phyloP scores from a whole-genome alignment of 148 eudicot species.

The Fagopyrum esculentum region DNA sequence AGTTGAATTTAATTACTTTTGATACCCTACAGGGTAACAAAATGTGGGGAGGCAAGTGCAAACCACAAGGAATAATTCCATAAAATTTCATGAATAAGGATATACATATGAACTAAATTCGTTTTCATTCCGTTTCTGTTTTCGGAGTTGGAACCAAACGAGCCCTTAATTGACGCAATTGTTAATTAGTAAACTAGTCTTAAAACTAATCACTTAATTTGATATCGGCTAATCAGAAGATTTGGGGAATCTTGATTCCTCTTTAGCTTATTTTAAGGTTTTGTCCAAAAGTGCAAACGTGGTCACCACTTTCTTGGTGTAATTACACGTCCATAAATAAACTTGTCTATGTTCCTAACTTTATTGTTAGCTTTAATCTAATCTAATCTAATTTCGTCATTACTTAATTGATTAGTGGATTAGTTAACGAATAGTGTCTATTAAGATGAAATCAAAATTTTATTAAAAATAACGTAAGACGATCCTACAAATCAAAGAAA shows the following conservation, averaged over 20 bases:
- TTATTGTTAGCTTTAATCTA: neutral
- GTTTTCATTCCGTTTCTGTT: too few species aligned
- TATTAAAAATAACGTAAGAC: too few species aligned
- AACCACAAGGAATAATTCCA: too few species aligned
- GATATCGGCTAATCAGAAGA: neutral
- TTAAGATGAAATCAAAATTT: neutral
- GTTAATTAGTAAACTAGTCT: neutral
- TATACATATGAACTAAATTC: too few species aligned
- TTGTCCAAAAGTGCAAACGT: neutral
- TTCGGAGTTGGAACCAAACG: too few species aligned
- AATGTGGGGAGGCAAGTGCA: too few species aligned
- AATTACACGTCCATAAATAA: neutral
- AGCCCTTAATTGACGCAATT: neutral
- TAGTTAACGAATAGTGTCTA: neutral
- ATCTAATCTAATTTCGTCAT: neutral
- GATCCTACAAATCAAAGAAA: too few species aligned
- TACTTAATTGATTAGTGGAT: neutral
- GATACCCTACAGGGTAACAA: too few species aligned
- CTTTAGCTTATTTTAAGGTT: constrained; percentile 10
- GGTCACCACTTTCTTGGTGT: neutral
- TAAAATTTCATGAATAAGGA: too few species aligned
- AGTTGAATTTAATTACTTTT: too few species aligned
- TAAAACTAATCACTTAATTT: neutral
- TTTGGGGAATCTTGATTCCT: neutral
- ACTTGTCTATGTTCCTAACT: neutral